Conservation (phyloP, 495 filamentous ascomycete genomes). For the Aspergillus diversus region DNA sequence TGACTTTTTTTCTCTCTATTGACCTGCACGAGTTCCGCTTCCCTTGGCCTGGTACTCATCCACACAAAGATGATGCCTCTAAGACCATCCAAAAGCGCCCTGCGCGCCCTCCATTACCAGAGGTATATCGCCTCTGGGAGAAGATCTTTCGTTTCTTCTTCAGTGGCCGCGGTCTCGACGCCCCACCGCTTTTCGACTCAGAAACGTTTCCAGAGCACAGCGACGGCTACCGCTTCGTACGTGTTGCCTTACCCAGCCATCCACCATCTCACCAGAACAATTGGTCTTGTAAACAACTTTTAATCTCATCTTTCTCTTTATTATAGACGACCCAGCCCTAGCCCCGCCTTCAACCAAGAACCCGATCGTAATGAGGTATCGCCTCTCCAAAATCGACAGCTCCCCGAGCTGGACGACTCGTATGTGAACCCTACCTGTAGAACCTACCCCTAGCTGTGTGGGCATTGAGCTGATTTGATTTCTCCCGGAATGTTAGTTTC, state of each 20-base stretch:
- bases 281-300: slow-evolving; percentile 20
- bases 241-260: slow-evolving; percentile 21
- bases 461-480: slow-evolving; percentile 21
- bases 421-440: slow-evolving; percentile 33
- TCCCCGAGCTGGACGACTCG: slow-evolving; percentile 74
- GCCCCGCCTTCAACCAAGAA: slow-evolving; percentile 72
- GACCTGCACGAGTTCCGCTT: slow-evolving; percentile 24
- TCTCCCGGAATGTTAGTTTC: slow-evolving; percentile 58
- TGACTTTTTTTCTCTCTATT: slow-evolving; percentile 34
- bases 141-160: slow-evolving; percentile 47
- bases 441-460: neutral
- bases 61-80: slow-evolving; percentile 50
- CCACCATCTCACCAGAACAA: neutral
- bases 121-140: slow-evolving; percentile 43
- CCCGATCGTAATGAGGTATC: slow-evolving; percentile 65
- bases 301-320: neutral
- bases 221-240: slow-evolving; percentile 48
- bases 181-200: slow-evolving; percentile 49
- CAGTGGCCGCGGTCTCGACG: slow-evolving; percentile 46
- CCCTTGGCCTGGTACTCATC: slow-evolving; percentile 41
- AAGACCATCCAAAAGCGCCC: slow-evolving; percentile 52
- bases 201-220: slow-evolving; percentile 56
- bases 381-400: slow-evolving; percentile 63
- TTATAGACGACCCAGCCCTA: slow-evolving; percentile 60
- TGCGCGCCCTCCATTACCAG: slow-evolving; percentile 50